A percentile compares a stretch with the other conserved stretches of the same genome.
phyloP scores from a whole-genome alignment of 352 stramenopile genomes.

The Phytophthora pluvialis region DNA sequence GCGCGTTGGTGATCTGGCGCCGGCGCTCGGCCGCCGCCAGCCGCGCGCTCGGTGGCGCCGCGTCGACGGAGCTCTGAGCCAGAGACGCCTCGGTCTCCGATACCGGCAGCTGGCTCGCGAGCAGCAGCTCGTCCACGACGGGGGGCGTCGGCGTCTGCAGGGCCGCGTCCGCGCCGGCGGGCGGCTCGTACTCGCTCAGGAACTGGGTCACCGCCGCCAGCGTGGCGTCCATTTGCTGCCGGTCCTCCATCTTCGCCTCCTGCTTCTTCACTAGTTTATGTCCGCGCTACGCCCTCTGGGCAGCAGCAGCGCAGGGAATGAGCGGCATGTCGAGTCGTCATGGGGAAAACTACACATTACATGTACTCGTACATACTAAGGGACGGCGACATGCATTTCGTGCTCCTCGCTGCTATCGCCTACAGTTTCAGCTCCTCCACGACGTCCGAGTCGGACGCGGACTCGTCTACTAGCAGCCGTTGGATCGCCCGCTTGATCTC shows the following conservation, averaged over 20 bases:
- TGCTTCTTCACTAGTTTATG: conserved; percentile 20
- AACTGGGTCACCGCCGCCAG: conserved; percentile 26
- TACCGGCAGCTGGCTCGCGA: conserved; percentile 24
- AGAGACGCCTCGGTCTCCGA: conserved; percentile 29
- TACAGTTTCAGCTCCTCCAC: conserved; percentile 7
- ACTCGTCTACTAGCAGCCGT: not conserved
- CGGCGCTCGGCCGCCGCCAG: conserved; percentile 17
- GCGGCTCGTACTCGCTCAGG: conserved; percentile 29
- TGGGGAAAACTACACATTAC: not conserved
- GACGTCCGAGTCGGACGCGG: not conserved
- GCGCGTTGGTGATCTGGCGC: conserved; percentile 35
- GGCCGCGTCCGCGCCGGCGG: not conserved
- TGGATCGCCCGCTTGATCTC: conserved; percentile 2
- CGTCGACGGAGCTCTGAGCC: conserved; percentile 14
- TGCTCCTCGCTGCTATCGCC: not conserved
- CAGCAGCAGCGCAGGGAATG: not conserved
- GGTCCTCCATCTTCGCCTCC: conserved; percentile 25
- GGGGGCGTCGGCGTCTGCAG: not conserved
- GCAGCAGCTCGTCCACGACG: conserved; percentile 17
- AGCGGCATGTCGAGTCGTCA: not conserved
- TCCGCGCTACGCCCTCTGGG: conserved; percentile 6
- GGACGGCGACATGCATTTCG: conserved; percentile 2
- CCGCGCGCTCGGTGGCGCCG: not conserved
- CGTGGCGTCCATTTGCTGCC: conserved; percentile 32
- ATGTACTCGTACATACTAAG: too few species aligned